Evolutionary conservation across 345 rosid species (phyloP).

Genomic region (Angophora floribunda): DNA sequence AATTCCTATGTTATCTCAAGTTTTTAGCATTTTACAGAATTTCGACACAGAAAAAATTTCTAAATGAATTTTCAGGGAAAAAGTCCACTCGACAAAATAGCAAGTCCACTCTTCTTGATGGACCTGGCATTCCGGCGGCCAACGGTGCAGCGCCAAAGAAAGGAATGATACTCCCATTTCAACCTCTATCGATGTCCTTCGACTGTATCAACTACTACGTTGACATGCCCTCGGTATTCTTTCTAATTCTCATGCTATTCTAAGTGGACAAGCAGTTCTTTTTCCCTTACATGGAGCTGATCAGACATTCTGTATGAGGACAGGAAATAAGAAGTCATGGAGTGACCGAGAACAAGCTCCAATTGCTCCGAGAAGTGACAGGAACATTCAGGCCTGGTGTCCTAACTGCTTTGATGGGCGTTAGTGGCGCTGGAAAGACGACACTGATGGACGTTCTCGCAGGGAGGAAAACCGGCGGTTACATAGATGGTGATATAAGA

Average conservation of each 20-base stretch:
- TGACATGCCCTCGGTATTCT: constrained; percentile 70
- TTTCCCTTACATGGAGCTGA: not conserved
- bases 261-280: not conserved
- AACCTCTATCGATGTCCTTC: constrained; percentile 71
- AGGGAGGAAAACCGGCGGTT: constrained; percentile 88
- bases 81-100: not conserved
- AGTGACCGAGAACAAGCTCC: constrained; percentile 56
- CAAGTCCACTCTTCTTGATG: constrained; percentile 8
- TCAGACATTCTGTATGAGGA: not conserved
- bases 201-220: constrained; percentile 54
- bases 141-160: constrained; percentile 32
- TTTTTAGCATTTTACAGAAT: not conserved
- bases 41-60: not conserved
- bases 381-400: constrained; percentile 90
- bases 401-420: constrained; percentile 92
- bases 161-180: constrained; percentile 84
- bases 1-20: not conserved
- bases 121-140: constrained; percentile 2
- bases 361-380: constrained; percentile 61
- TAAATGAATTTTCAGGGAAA: not conserved
- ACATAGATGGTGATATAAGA: constrained; percentile 76
- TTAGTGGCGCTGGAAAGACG: constrained; percentile 98
- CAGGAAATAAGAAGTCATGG: constrained; percentile 93
- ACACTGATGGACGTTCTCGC: constrained; percentile 95
- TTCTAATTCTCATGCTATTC: not conserved